These are phyloP conservation scores for Gaertneriomyces sp. DNA, from an alignment of 192 early-diverging fungal genomes.

Conservation along the genomic window DNA sequence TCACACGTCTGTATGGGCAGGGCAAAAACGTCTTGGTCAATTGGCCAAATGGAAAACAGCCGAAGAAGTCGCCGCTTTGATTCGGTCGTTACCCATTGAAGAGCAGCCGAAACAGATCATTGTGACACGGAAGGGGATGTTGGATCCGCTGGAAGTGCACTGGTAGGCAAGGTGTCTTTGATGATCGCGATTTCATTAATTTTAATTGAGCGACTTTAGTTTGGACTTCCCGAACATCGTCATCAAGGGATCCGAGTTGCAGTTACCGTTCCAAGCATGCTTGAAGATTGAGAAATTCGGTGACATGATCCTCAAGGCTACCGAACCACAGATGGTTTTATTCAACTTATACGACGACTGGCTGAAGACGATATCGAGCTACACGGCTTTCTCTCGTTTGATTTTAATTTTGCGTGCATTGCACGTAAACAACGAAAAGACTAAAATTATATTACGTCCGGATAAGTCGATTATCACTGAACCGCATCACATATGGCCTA, in stretches of 20 bases:
- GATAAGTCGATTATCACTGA: constrained; percentile 91
- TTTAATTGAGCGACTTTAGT: background rate
- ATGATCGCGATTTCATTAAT: too few species aligned
- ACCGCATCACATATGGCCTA: constrained; percentile 97
- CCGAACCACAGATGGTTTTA: constrained; percentile 91
- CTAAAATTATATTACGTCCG: constrained; percentile 92
- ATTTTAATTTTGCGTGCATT: constrained; percentile 94
- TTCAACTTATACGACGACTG: constrained; percentile 91
- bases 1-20: constrained; percentile 98
- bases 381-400: constrained; percentile 97
- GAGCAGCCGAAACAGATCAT: constrained; percentile 99
- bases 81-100: constrained; percentile 96
- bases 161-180: background rate
- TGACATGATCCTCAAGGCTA: constrained; percentile 96
- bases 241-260: constrained; percentile 95
- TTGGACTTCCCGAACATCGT: constrained; percentile 99
- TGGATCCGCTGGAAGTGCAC: constrained; percentile 97
- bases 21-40: constrained; percentile 98
- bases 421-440: constrained; percentile 97
- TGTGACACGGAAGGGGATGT: constrained; percentile 98
- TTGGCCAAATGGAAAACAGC: constrained; percentile 99
- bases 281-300: constrained; percentile 98
- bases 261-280: constrained; percentile 96
- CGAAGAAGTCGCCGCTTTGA: constrained; percentile 98
- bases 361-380: constrained; percentile 89